phyloP scores from a whole-genome alignment of 225 moss, liverwort and hornwort species.

The Anthoceros angustus region DNA sequence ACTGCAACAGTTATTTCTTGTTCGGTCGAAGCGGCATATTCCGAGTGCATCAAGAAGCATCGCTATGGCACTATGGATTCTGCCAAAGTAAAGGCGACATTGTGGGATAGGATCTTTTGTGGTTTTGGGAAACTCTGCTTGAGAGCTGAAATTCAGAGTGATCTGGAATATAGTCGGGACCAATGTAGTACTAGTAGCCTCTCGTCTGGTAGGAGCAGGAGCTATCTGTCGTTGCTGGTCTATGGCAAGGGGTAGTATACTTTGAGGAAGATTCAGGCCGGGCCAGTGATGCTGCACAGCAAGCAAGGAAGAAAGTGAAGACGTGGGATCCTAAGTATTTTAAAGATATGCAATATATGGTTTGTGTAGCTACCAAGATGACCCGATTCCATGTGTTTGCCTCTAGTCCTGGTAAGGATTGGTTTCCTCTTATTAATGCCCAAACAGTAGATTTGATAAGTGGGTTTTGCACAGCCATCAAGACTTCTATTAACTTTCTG shows the following conservation, averaged over 20 bases:
- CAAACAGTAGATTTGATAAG: not conserved
- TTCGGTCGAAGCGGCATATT: not conserved
- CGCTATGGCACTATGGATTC: not conserved
- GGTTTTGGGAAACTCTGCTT: not conserved
- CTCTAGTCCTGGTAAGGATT: not conserved
- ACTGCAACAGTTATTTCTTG: not conserved
- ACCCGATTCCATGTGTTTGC: not conserved
- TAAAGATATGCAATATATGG: not conserved
- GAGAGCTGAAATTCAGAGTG: not conserved
- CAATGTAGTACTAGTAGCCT: too few relatives aligned
- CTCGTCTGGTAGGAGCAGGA: not conserved
- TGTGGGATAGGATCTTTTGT: not conserved
- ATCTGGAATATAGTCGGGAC: not conserved
- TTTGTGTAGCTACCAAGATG: not conserved
- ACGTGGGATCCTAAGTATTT: not conserved
- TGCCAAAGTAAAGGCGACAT: not conserved
- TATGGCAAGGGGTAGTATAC: not conserved
- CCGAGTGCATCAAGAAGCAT: not conserved
- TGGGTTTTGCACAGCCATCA: not conserved
- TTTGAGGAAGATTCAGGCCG: not conserved
- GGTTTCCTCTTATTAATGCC: not conserved
- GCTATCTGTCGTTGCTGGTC: not conserved
- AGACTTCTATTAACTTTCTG: slow-evolving; percentile 2
- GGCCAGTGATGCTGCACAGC: not conserved
- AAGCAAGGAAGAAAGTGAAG: not conserved